Conservation (phyloP, 2,329 filamentous ascomycete species). For the Apiospora rasikravindrae region DNA sequence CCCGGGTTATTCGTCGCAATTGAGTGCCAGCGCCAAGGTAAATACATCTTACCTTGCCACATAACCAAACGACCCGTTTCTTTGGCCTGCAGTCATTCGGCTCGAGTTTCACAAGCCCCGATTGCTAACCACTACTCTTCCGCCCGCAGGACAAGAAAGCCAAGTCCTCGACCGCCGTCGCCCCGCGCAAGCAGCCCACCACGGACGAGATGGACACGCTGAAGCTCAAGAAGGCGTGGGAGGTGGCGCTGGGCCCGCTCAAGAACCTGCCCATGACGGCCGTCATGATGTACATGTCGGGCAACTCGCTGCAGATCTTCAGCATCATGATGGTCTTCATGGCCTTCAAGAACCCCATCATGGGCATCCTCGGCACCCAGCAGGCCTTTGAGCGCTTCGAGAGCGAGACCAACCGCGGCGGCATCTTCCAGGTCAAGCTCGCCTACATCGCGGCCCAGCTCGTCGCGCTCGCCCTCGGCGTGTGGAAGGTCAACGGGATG, state of each 20-base stretch:
- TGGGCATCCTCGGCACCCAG: constrained; percentile 82
- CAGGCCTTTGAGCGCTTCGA: constrained; percentile 91
- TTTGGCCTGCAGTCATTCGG: neutral
- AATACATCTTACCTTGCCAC: constrained; percentile 2
- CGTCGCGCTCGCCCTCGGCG: constrained; percentile 79
- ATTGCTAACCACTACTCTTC: constrained; percentile 20
- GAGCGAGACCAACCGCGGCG: constrained; percentile 74
- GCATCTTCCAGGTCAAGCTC: constrained; percentile 82
- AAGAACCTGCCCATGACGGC: constrained; percentile 98
- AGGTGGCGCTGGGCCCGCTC: constrained; percentile 89
- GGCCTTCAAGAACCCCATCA: constrained; percentile 95
- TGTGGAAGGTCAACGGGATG: constrained; percentile 98
- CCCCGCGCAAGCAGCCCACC: constrained; percentile 69
- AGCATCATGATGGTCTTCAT: constrained; percentile 99
- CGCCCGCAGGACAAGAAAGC: constrained; percentile 49
- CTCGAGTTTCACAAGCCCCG: neutral
- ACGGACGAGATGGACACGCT: constrained; percentile 90
- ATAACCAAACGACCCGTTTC: neutral
- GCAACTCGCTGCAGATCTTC: constrained; percentile 97
- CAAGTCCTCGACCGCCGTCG: constrained; percentile 50
- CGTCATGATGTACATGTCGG: constrained; percentile 99
- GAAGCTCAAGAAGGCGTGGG: constrained; percentile 99
- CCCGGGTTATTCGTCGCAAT: constrained; percentile 77
- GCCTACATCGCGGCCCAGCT: constrained; percentile 89
- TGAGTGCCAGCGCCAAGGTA: constrained; percentile 61